Evolutionary conservation across 495 filamentous ascomycete species (phyloP).

Genomic region (Neurospora sp.): DNA sequence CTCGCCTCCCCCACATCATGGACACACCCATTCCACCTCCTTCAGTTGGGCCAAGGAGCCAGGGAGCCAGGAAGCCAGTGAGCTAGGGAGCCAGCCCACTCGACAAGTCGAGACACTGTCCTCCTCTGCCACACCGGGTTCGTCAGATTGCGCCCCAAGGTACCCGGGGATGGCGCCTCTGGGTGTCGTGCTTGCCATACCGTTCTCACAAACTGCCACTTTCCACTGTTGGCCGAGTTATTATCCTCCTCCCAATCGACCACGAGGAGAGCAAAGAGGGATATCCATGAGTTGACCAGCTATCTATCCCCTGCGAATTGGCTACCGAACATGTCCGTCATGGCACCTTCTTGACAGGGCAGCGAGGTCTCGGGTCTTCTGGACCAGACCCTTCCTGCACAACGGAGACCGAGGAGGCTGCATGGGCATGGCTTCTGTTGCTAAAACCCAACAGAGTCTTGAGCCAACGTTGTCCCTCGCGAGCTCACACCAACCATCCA

Average conservation of each 20-base stretch:
- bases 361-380: background rate
- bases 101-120: background rate
- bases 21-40: background rate
- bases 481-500: slow-evolving; percentile 12
- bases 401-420: background rate
- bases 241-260: background rate
- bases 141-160: background rate
- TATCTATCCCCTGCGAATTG: background rate
- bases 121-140: background rate
- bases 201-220: background rate
- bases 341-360: background rate
- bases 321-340: background rate
- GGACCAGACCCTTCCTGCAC: background rate
- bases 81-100: background rate
- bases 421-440: background rate
- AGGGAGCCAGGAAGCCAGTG: background rate
- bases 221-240: background rate
- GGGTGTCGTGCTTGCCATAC: background rate
- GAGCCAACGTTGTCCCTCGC: too few species aligned
- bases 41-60: background rate
- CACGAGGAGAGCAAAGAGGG: background rate
- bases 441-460: background rate
- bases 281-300: background rate
- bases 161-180: background rate
- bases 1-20: slow-evolving; percentile 16